These are phyloP conservation scores for Hypoxylon sp. DNA, from an alignment of 2,329 filamentous ascomycete genomes.

Conservation along the genomic window DNA sequence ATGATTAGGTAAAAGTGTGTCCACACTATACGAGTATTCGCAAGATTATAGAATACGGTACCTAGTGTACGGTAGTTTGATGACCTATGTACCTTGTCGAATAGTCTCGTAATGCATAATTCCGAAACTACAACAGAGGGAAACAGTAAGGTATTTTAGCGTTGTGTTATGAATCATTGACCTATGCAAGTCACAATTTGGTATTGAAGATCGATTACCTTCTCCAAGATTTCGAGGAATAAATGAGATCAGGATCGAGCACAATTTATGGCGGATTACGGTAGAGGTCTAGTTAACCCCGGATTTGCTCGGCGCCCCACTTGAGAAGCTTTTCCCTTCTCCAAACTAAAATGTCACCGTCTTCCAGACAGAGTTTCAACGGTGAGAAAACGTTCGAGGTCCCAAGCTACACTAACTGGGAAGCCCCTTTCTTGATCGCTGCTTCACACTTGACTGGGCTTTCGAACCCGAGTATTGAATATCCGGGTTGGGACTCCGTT, in stretches of 20 bases:
- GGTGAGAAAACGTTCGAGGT: constrained; percentile 7
- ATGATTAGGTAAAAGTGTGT: background rate
- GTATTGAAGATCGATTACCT: constrained; percentile 1
- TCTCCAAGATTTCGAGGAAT: background rate
- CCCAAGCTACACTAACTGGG: constrained; percentile 14
- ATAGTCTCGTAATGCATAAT: constrained; percentile 1
- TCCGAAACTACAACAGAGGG: background rate
- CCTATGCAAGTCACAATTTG: constrained; percentile 29
- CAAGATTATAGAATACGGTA: background rate
- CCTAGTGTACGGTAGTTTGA: constrained; percentile 1
- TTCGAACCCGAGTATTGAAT: constrained; percentile 2
- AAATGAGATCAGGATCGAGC: constrained; percentile 31
- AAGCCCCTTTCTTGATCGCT: constrained; percentile 13
- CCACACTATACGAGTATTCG: constrained; percentile 14
- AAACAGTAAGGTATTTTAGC: constrained; percentile 7
- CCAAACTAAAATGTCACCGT: constrained; percentile 18
- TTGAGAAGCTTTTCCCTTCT: constrained; percentile 17
- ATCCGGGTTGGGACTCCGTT: background rate
- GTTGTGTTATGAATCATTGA: constrained; percentile 2
- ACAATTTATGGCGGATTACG: constrained; percentile 20
- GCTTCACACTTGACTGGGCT: constrained; percentile 1
- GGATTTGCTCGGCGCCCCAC: constrained; percentile 37
- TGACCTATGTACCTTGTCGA: background rate
- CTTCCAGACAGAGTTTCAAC: constrained; percentile 6
- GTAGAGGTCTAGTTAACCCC: constrained; percentile 28